These are phyloP conservation scores for Amesomyces nigricolor DNA, from an alignment of 2,329 filamentous ascomycete genomes.

Conservation along the genomic window DNA sequence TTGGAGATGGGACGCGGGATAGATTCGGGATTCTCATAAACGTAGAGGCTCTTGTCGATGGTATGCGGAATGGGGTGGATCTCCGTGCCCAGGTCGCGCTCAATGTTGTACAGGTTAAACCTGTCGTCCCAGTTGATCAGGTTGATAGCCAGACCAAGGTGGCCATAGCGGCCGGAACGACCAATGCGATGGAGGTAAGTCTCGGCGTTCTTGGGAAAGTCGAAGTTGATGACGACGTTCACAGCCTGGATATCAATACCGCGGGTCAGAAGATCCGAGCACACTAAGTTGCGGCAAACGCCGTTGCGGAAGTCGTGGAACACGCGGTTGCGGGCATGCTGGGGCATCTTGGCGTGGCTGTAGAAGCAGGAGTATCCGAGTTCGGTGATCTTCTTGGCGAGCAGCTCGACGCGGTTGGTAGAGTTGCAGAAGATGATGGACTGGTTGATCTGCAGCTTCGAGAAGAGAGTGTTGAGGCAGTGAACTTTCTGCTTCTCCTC, in stretches of 20 bases:
- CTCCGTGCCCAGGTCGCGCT: slow-evolving; percentile 93
- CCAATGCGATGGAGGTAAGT: slow-evolving; percentile 98
- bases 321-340: slow-evolving; percentile 93
- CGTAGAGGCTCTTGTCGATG: slow-evolving; percentile 97
- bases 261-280: slow-evolving; percentile 92
- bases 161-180: slow-evolving; percentile 93
- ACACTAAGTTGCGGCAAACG: slow-evolving; percentile 95
- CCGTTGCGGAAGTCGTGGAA: slow-evolving; percentile 99
- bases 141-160: slow-evolving; percentile 96
- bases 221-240: slow-evolving; percentile 99
- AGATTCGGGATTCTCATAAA: slow-evolving; percentile 92
- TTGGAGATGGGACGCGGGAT: slow-evolving; percentile 76
- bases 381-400: slow-evolving; percentile 99
- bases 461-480: slow-evolving; percentile 97
- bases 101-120: slow-evolving; percentile 98
- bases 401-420: slow-evolving; percentile 92
- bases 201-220: slow-evolving; percentile 98
- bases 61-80: slow-evolving; percentile 91
- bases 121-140: slow-evolving; percentile 99
- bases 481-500: slow-evolving; percentile 99
- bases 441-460: slow-evolving; percentile 98
- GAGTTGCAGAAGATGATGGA: slow-evolving; percentile 99
- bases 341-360: slow-evolving; percentile 96
- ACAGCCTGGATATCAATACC: slow-evolving; percentile 99
- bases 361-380: slow-evolving; percentile 99